Evolutionary conservation across 441 rosid species (phyloP), one percentile per base, ranked within the genome.

Genomic region (Viola pubescens): DNA sequence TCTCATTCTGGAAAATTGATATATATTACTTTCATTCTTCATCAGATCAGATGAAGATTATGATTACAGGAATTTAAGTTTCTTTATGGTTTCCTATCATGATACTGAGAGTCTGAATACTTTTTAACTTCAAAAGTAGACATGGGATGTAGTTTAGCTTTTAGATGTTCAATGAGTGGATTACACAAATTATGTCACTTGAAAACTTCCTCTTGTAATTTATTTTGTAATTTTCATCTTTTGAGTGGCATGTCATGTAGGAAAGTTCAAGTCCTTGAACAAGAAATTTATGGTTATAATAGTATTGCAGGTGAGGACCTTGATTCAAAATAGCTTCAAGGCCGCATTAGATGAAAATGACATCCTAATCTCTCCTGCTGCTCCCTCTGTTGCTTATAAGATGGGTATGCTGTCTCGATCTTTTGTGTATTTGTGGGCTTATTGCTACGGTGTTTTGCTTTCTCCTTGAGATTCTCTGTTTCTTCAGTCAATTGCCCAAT

Each of bases 361-460:
- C 72, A 77, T 92, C 52, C 84, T 92, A 45, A 87, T 92, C 59
- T 92, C 94, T 62, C 97, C 98, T 13, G 94, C 95, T 53, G 88
- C 95, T 43, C 97, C 98, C 4, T 83, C 97, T 41, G 85, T 91
- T 73, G 97, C 98, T 37, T 92, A 85, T 75, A 84, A 82, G 72
- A 87, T 89, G 47, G 98, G 97, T 85, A 79, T 62, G 66, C 53
- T 47, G 16, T 55, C 50, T 37, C 42, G 14, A 40, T 51, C 9
- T 66, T 43, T 44, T 37, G 0, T 3, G 57, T 50, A 46, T 62
- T 51, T 9, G 6, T 5, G 12, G 58, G 39, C 45, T 34, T 38
- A 7, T 52, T 66, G 47, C 54, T 39, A 48, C 43, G 8, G 9
- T 16, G 34, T 3, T 11, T 54, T 34, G 6, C 39, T 14, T 11